phyloP scores from a whole-genome alignment of 495 filamentous ascomycete species.

The Cryomyces minteri region DNA sequence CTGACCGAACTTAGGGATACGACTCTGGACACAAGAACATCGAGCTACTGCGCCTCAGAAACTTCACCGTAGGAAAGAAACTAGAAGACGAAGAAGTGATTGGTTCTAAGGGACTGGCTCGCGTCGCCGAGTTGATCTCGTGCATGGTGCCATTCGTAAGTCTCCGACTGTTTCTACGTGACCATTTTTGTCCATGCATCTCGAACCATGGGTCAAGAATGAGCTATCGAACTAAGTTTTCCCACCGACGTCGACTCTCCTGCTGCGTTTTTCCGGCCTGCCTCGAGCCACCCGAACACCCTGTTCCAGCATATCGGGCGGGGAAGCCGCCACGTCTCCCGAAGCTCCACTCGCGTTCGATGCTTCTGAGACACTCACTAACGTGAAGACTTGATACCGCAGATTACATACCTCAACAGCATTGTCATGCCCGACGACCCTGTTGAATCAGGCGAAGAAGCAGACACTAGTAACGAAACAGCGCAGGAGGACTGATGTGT shows the following conservation, averaged over 20 bases:
- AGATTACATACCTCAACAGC: slow-evolving; percentile 27
- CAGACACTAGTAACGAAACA: slow-evolving; percentile 3
- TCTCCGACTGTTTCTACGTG: not conserved
- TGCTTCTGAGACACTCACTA: no score
- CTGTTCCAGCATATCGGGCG: no score
- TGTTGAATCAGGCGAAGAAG: slow-evolving; percentile 7
- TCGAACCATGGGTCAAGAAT: no score
- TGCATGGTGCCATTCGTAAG: slow-evolving; percentile 24
- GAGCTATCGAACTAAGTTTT: no score
- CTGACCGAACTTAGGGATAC: slow-evolving; percentile 38
- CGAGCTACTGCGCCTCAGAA: slow-evolving; percentile 54
- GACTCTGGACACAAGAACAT: slow-evolving; percentile 54
- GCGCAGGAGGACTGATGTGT: not conserved
- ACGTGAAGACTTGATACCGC: not conserved
- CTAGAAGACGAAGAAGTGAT: slow-evolving; percentile 32
- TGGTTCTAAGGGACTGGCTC: slow-evolving; percentile 14
- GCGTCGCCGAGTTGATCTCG: slow-evolving; percentile 14
- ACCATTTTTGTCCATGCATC: no score
- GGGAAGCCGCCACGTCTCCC: no score
- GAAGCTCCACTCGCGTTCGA: no score
- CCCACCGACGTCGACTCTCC: no score
- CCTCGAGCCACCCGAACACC: no score
- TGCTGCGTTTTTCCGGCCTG: no score
- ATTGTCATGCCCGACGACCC: slow-evolving; percentile 24
- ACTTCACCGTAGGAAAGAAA: slow-evolving; percentile 50